Evolutionary conservation across 2,329 filamentous ascomycete species (phyloP).

Genomic region (Nemania sp.): DNA sequence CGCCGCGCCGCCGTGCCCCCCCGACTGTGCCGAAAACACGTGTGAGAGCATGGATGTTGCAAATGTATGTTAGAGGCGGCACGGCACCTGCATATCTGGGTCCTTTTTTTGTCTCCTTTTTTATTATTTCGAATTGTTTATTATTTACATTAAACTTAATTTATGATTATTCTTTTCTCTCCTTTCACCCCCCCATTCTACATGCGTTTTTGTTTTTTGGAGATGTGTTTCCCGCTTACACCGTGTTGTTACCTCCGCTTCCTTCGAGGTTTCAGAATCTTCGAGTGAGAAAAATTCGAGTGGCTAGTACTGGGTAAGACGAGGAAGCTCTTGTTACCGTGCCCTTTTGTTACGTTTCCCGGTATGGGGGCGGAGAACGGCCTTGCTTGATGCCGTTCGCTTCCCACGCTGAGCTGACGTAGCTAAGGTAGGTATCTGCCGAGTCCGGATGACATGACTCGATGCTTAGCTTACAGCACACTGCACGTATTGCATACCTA

Average conservation of each 20-base stretch:
- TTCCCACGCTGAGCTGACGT: conserved; percentile 27
- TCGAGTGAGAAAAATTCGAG: background rate
- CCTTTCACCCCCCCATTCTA: background rate
- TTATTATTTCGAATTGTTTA: conserved; percentile 8
- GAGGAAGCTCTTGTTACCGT: background rate
- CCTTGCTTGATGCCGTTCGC: background rate
- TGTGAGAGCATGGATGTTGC: conserved; percentile 27
- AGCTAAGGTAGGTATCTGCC: conserved; percentile 2
- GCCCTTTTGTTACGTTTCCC: background rate
- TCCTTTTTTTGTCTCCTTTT: background rate
- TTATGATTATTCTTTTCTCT: too few species aligned
- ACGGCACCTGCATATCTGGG: background rate
- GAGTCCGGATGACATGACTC: background rate
- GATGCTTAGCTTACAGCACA: background rate
- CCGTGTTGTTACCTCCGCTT: background rate
- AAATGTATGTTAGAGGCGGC: conserved; percentile 28
- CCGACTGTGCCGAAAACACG: conserved; percentile 29
- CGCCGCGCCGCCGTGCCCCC: background rate
- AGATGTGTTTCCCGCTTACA: background rate
- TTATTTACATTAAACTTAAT: too few species aligned
- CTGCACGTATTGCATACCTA: conserved; percentile 2
- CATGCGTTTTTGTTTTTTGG: conserved; percentile 2
- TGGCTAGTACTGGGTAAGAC: background rate
- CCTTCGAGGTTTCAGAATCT: conserved; percentile 24
- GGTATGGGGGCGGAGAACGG: conserved; percentile 1